Evolutionary conservation across 2,329 filamentous ascomycete genomes (phyloP), one percentile per base, ranked within the genome.

Genomic region (Alternaria triticimaculans): DNA sequence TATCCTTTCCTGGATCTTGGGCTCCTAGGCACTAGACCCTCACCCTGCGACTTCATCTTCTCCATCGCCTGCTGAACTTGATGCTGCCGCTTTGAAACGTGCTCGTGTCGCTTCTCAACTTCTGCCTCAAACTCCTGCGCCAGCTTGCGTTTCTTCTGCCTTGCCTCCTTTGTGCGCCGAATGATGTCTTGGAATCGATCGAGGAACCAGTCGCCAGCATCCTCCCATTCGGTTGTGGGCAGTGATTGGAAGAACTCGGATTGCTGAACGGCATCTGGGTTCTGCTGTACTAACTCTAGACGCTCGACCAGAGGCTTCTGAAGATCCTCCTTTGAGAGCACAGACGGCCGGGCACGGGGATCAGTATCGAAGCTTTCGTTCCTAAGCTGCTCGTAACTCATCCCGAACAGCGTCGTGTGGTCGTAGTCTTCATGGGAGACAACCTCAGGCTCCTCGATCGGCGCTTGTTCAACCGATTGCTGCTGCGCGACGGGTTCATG

Each of bases 191-290:
- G 80, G 69, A 90, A 89, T 54, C 83, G 82, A 2, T 85, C 83
- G 2, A 89, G 80, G 49, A 90, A 84, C 82, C 87, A 87, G 61
- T 88, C 86, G 3, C 88, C 88, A 21, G 87, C 86, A 49, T 88
- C 84, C 76, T 90, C 88, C 86, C 88, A 89, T 65, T 89, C 83
- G 4, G 81, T 76, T 15, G 88, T 82, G 1, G 80, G 77, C 44
- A 90, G 80, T 10, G 81, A 82, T 2, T 80, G 77, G 65, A 90
- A 84, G 74, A 89, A 87, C 0, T 76, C 68, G 4, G 75, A 74
- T 63, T 87, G 85, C 4, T 83, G 78, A 25, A 77, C 55, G 1
- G 64, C 30, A 26, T 66, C 63, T 8, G 78, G 64, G 5, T 69
- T 70, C 23, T 70, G 62, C 53, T 75, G 68, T 3, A 75, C 76